phyloP scores from a whole-genome alignment of 108 stramenopile species.

The Nannochloropsis gaditana region DNA sequence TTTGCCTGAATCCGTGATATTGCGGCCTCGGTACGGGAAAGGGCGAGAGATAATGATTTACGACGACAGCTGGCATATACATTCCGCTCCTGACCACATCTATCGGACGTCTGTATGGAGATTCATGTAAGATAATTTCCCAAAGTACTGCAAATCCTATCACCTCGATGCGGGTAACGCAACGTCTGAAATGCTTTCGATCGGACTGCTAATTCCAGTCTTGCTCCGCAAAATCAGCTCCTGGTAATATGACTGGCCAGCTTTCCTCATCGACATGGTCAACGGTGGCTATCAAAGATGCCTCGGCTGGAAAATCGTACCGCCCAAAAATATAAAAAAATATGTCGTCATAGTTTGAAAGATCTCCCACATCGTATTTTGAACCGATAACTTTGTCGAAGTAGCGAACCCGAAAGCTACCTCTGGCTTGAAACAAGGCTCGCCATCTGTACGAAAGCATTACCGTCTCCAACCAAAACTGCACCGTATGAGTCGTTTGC shows the following conservation, averaged over 20 bases:
- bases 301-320: background rate
- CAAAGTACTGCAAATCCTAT: no score
- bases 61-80: constrained; percentile 14
- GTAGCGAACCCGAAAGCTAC: background rate
- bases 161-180: no score
- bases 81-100: constrained; percentile 11
- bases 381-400: background rate
- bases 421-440: constrained; percentile 7
- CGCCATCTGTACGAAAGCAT: background rate
- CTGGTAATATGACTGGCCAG: background rate
- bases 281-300: background rate
- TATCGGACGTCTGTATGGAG: constrained; percentile 9
- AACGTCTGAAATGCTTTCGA: no score
- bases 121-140: background rate
- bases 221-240: background rate
- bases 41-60: background rate
- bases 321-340: background rate
- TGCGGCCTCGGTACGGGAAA: background rate
- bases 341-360: background rate
- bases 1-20: background rate
- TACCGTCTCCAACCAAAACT: background rate
- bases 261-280: background rate
- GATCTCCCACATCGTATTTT: background rate
- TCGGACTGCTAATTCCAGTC: background rate
- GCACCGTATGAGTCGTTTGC: background rate